phyloP scores from a whole-genome alignment of 208 protist genomes.

The Acanthamoeba polyphaga region DNA sequence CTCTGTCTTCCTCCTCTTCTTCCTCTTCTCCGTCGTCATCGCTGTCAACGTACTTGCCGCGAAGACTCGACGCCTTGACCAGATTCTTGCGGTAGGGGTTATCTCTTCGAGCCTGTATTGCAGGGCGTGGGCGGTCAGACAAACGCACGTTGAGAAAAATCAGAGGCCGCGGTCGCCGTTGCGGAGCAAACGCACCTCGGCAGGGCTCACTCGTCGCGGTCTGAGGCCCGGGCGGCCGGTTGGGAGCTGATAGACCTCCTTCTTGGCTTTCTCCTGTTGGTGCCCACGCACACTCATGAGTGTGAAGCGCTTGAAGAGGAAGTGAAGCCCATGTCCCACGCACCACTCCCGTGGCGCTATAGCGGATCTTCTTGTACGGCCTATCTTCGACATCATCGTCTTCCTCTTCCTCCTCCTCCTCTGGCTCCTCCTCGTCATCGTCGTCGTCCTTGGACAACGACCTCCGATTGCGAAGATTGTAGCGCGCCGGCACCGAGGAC shows the following conservation, averaged over 20 bases:
- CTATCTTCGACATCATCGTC: neutral
- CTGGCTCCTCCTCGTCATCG: too few species aligned
- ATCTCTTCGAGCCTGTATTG: neutral
- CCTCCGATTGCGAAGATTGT: neutral
- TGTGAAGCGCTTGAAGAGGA: neutral
- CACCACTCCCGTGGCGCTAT: neutral
- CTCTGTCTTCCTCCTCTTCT: neutral
- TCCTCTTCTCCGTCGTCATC: neutral
- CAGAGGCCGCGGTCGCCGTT: neutral
- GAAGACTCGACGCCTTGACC: neutral
- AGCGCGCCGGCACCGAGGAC: neutral
- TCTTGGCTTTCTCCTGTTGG: neutral
- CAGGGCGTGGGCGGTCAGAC: neutral
- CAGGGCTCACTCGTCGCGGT: neutral
- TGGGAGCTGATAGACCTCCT: neutral
- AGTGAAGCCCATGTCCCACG: neutral
- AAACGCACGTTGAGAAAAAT: neutral
- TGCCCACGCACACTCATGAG: too few species aligned
- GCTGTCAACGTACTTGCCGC: constrained; percentile 10
- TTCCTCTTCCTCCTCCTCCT: neutral
- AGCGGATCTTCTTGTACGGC: constrained; percentile 21
- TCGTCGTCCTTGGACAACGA: neutral
- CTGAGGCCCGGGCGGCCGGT: neutral
- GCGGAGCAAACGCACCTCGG: neutral
- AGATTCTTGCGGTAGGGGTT: neutral